Percentiles rank a stretch among this genome's conserved stretches.
Evolutionary conservation across 352 stramenopile genomes (phyloP).

Genomic region (Globisporangium nagaii): DNA sequence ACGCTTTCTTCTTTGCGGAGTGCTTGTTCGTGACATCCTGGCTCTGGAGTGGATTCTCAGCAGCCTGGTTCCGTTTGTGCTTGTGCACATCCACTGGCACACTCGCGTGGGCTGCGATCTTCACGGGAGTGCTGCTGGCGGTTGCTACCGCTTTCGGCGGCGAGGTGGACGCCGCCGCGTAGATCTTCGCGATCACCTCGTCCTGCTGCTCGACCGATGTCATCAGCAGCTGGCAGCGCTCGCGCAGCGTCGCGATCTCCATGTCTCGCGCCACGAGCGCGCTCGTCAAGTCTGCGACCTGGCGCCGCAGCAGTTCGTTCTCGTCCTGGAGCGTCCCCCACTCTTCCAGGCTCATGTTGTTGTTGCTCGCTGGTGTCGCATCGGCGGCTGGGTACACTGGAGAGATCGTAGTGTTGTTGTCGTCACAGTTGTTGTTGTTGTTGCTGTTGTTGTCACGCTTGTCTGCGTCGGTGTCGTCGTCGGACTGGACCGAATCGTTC

Average conservation of each 20-base stretch:
- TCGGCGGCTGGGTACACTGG: neutral
- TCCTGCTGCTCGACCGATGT: conserved; percentile 71
- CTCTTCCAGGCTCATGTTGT: conserved; percentile 13
- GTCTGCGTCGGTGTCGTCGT: neutral
- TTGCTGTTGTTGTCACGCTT: conserved; percentile 1
- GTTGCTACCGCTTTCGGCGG: neutral
- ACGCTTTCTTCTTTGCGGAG: conserved; percentile 7
- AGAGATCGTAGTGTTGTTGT: neutral
- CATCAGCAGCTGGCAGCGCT: conserved; percentile 58
- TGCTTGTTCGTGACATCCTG: neutral
- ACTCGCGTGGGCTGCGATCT: neutral
- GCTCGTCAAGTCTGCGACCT: conserved; percentile 62
- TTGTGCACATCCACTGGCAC: neutral
- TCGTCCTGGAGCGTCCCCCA: conserved; percentile 21
- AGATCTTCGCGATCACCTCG: conserved; percentile 76
- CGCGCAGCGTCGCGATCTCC: conserved; percentile 56
- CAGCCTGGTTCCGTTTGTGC: neutral
- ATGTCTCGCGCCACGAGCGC: conserved; percentile 69
- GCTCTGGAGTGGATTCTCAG: neutral
- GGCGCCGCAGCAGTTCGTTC: conserved; percentile 44
- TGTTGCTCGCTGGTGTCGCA: neutral
- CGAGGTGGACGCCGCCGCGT: conserved; percentile 23
- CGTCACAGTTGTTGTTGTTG: conserved; percentile 7
- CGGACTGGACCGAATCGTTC: conserved; percentile 13
- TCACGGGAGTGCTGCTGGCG: neutral